These are phyloP conservation scores for Straminergon stramineum DNA, from an alignment of 225 moss, liverwort and hornwort species.

Conservation along the genomic window DNA sequence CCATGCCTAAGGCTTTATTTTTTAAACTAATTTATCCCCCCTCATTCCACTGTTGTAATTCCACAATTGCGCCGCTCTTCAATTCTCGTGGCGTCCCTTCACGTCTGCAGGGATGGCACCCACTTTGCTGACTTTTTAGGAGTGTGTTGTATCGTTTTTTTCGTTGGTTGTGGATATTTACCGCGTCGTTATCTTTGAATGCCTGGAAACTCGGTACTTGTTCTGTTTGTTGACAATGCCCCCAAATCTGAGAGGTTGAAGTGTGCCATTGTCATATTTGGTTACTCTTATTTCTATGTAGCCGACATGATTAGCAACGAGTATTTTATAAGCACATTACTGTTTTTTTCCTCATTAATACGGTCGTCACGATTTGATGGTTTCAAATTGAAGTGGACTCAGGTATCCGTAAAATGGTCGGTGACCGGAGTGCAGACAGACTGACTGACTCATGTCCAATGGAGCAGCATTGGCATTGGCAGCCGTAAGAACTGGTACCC, in stretches of 20 bases:
- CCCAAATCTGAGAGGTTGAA: neutral
- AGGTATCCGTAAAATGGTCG: neutral
- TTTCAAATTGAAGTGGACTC: neutral
- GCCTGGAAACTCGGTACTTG: neutral
- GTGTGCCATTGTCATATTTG: neutral
- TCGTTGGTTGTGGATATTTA: neutral
- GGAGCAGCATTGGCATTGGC: neutral
- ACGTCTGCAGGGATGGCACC: neutral
- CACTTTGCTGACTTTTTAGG: neutral
- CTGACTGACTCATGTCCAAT: neutral
- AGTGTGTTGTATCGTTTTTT: neutral
- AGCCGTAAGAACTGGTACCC: neutral
- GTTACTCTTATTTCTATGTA: neutral
- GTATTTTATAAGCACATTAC: neutral
- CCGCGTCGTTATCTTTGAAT: neutral
- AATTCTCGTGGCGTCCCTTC: neutral
- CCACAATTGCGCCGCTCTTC: neutral
- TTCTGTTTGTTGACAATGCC: neutral
- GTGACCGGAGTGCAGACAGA: neutral
- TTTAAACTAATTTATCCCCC: slow-evolving; percentile 14
- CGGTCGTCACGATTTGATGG: neutral
- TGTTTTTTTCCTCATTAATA: neutral
- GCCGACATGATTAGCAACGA: neutral
- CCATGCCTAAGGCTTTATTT: slow-evolving; percentile 54
- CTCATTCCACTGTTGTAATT: neutral